phyloP scores from a whole-genome alignment of 352 stramenopile species.

The Pythium myriotylum region DNA sequence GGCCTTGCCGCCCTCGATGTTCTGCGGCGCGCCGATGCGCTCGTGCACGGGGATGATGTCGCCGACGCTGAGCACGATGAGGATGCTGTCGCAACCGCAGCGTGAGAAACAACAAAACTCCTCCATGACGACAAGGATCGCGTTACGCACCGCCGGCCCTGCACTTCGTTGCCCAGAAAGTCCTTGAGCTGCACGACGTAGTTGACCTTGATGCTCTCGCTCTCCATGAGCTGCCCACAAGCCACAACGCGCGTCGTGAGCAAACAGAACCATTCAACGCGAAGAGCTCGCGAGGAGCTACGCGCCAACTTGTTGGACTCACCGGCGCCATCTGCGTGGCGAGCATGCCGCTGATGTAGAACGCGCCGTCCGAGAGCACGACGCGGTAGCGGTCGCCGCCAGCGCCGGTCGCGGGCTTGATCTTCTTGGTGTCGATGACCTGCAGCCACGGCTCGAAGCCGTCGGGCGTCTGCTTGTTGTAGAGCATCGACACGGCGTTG shows the following conservation, averaged over 20 bases:
- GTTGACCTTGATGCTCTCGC: constrained; percentile 78
- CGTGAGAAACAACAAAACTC: too few species aligned
- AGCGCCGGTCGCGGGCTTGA: constrained; percentile 73
- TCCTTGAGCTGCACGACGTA: constrained; percentile 88
- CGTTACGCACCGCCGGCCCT: constrained; percentile 54
- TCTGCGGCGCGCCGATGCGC: constrained; percentile 76
- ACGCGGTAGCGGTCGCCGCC: constrained; percentile 82
- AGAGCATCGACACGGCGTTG: constrained; percentile 87
- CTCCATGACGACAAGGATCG: constrained; percentile 89
- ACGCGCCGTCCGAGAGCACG: constrained; percentile 78
- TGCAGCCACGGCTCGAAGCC: constrained; percentile 88
- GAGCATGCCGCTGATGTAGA: constrained; percentile 88
- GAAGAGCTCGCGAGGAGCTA: too few species aligned
- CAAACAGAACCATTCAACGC: neutral
- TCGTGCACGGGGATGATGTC: constrained; percentile 77
- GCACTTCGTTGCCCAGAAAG: constrained; percentile 82
- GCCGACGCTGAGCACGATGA: constrained; percentile 83
- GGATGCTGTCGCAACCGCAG: constrained; percentile 60
- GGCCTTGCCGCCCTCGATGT: constrained; percentile 69
- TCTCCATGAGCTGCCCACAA: constrained; percentile 70
- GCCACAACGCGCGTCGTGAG: neutral
- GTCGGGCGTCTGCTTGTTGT: constrained; percentile 80
- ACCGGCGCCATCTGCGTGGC: constrained; percentile 80
- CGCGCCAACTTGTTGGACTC: constrained; percentile 20
- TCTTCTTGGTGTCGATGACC: constrained; percentile 89